Evolutionary conservation across 2,329 filamentous ascomycete genomes (phyloP).

Genomic region (Aspergillus sp.): DNA sequence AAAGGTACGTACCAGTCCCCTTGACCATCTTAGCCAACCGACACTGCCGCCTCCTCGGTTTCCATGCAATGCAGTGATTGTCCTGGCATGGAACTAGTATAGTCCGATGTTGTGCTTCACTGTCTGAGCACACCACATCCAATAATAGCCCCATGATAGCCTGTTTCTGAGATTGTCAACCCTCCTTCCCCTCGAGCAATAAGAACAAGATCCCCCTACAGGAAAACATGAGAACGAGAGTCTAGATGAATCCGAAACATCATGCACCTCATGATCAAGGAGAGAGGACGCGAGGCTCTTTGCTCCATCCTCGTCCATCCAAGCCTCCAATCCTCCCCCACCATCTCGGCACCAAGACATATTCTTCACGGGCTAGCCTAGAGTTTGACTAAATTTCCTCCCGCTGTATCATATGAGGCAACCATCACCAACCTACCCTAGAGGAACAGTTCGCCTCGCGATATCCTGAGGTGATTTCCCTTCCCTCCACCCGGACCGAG

Average conservation of each 20-base stretch:
- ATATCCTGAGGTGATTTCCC: background rate
- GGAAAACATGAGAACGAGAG: background rate
- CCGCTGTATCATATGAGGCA: conserved; percentile 6
- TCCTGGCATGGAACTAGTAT: conserved; percentile 20
- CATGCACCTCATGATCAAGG: conserved; percentile 1
- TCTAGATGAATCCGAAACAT: conserved; percentile 1
- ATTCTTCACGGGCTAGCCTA: conserved; percentile 4
- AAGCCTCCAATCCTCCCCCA: background rate
- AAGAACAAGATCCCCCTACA: background rate
- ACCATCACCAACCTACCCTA: background rate
- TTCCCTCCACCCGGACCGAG: background rate
- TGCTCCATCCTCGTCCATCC: background rate
- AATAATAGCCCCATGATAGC: conserved; percentile 10
- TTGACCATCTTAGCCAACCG: conserved; percentile 12
- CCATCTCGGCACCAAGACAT: background rate
- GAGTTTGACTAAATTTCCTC: background rate
- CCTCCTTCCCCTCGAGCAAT: background rate
- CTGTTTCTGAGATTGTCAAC: background rate
- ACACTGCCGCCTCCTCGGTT: conserved; percentile 7
- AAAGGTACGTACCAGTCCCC: background rate
- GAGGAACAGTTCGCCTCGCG: background rate
- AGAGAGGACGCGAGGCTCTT: conserved; percentile 4
- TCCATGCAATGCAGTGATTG: conserved; percentile 22
- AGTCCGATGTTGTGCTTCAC: conserved; percentile 14
- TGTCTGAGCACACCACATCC: conserved; percentile 3